Evolutionary conservation across 106 monocot genomes (phyloP).

Genomic region (Vanilla planifolia): DNA sequence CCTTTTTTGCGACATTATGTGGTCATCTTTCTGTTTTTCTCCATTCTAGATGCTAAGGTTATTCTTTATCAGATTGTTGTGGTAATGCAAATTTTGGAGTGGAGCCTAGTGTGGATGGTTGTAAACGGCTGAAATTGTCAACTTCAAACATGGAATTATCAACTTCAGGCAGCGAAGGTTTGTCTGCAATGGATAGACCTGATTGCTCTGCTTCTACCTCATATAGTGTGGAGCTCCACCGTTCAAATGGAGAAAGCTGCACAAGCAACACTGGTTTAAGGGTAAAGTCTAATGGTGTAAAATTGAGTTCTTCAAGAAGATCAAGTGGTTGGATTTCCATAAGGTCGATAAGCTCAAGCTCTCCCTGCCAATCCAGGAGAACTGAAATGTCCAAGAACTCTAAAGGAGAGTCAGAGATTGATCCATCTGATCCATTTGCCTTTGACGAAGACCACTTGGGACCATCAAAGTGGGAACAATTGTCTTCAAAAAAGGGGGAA

Average conservation of each 20-base stretch:
- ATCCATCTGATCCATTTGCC: conserved; percentile 63
- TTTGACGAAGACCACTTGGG: conserved; percentile 73
- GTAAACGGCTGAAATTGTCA: conserved; percentile 35
- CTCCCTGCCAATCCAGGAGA: conserved; percentile 31
- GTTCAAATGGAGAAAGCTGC: conserved; percentile 25
- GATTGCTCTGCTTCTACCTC: conserved; percentile 19
- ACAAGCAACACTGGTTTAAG: conserved; percentile 31
- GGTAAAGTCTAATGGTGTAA: conserved; percentile 21
- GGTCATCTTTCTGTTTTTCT: conserved; percentile 5
- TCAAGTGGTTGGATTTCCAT: conserved; percentile 65
- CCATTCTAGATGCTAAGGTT: conserved; percentile 15
- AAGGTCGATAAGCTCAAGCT: conserved; percentile 25
- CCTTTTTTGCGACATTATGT: too few species aligned
- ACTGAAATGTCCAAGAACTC: conserved; percentile 25
- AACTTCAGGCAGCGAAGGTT: conserved; percentile 13
- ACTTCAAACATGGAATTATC: conserved; percentile 25
- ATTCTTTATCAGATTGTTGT: conserved; percentile 14
- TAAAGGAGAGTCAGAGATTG: conserved; percentile 9
- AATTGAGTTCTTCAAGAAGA: conserved; percentile 20
- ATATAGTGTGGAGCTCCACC: conserved; percentile 18
- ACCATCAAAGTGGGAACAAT: conserved; percentile 75
- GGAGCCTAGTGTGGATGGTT: conserved; percentile 16
- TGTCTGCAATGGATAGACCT: conserved; percentile 4
- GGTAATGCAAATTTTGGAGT: conserved; percentile 5
- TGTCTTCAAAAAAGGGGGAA: conserved; percentile 40